A percentile compares a stretch with the other conserved stretches of the same genome.
Evolutionary conservation across 768 basidiomycete genomes (phyloP).

Genomic region (Pisolithus albus): DNA sequence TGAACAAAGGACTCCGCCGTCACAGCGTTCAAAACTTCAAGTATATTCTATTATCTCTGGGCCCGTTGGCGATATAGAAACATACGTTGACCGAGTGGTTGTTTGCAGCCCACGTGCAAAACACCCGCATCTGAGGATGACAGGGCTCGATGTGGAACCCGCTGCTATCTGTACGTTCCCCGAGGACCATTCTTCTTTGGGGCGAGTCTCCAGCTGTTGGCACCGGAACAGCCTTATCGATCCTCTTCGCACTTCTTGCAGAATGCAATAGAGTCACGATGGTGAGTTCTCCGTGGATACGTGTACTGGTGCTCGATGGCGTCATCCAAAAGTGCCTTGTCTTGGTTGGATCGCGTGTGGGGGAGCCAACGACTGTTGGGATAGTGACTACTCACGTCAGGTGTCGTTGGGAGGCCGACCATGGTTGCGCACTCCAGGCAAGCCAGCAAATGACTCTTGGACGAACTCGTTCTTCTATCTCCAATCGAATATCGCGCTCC

Average conservation of each 20-base stretch:
- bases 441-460: no score
- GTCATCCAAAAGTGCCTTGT: constrained; percentile 17
- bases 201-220: constrained; percentile 10
- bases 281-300: background rate
- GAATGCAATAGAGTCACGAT: background rate
- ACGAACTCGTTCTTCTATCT: no score
- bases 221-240: constrained; percentile 8
- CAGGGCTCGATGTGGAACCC: constrained; percentile 11
- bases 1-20: no score
- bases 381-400: no score
- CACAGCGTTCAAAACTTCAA: no score
- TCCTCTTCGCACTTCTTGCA: background rate
- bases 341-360: constrained; percentile 8
- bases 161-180: constrained; percentile 19
- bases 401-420: no score
- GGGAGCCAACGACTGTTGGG: background rate
- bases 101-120: constrained; percentile 14
- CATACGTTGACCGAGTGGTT: constrained; percentile 2
- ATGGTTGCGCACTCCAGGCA: no score
- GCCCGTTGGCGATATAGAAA: constrained; percentile 4
- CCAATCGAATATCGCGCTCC: no score
- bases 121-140: background rate
- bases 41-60: no score
- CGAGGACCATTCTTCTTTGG: constrained; percentile 13
- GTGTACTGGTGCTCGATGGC: constrained; percentile 1